phyloP scores from a whole-genome alignment of 1,284 basidiomycete genomes.

The Cutaneotrichosporon mucoides region DNA sequence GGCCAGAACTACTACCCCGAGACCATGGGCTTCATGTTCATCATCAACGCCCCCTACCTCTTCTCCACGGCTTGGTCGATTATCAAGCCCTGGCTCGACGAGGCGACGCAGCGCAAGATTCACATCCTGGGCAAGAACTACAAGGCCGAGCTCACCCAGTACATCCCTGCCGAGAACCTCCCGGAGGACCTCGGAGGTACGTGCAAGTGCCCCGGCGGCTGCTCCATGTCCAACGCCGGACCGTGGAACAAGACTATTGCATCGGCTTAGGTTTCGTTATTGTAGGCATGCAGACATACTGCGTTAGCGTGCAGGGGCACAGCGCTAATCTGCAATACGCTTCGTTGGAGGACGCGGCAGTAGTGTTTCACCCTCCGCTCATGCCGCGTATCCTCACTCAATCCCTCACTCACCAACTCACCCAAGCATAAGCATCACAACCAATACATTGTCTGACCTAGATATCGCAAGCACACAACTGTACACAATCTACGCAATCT shows the following conservation, averaged over 20 bases:
- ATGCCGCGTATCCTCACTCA: too few species aligned
- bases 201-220: conserved; percentile 75
- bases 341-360: too few species aligned
- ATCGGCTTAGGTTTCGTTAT: neutral
- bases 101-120: conserved; percentile 90
- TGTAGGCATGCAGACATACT: conserved; percentile 3
- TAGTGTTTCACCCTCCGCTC: too few species aligned
- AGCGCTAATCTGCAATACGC: too few species aligned
- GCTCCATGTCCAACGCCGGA: conserved; percentile 82
- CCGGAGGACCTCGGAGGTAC: conserved; percentile 80
- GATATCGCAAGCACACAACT: too few species aligned
- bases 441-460: too few species aligned
- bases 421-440: too few species aligned
- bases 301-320: neutral
- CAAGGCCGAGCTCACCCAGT: conserved; percentile 66
- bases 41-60: conserved; percentile 90
- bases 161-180: conserved; percentile 79
- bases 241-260: conserved; percentile 67
- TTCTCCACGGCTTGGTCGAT: conserved; percentile 86
- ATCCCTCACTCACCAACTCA: too few species aligned
- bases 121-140: conserved; percentile 64
- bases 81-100: conserved; percentile 92
- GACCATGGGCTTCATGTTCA: conserved; percentile 93
- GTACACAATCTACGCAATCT: too few species aligned
- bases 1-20: conserved; percentile 91